Conservation (phyloP, 225 moss, liverwort and hornwort species). For the Lunularia cruciata region DNA sequence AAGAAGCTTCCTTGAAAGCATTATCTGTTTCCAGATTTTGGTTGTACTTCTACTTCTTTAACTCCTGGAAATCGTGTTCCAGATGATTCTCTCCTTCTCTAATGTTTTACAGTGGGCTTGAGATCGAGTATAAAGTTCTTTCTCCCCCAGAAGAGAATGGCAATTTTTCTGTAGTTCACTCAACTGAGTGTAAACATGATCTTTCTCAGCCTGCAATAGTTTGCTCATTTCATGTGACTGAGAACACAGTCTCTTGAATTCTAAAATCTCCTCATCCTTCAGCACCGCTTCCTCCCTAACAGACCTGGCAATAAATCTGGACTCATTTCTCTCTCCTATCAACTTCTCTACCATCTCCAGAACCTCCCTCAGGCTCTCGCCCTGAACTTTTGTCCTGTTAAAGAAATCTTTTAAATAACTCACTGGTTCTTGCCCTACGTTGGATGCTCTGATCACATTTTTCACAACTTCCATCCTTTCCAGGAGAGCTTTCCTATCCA, state of each 20-base stretch:
- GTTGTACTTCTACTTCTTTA: slow-evolving; percentile 18
- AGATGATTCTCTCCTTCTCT: neutral
- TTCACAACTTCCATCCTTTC: slow-evolving; percentile 18
- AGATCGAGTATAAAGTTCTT: neutral
- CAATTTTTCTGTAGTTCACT: neutral
- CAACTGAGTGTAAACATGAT: neutral
- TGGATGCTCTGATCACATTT: neutral
- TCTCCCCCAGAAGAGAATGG: neutral
- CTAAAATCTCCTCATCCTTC: slow-evolving; percentile 36
- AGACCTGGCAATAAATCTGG: slow-evolving; percentile 12
- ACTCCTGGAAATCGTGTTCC: neutral
- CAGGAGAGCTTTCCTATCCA: slow-evolving; percentile 30
- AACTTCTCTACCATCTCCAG: neutral
- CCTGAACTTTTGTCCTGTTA: neutral
- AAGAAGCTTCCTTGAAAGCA: slow-evolving; percentile 12
- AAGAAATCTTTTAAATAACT: neutral
- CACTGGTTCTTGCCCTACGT: neutral
- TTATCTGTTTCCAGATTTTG: slow-evolving; percentile 15
- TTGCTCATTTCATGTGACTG: slow-evolving; percentile 29
- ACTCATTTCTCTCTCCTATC: slow-evolving; percentile 21
- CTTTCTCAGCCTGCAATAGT: neutral
- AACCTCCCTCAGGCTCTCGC: neutral
- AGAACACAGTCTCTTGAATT: slow-evolving; percentile 25
- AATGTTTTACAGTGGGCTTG: neutral
- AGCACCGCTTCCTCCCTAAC: slow-evolving; percentile 6